These are phyloP conservation scores for Paramecium primaurelia DNA, from an alignment of 73 alveolate species.

Conservation along the genomic window DNA sequence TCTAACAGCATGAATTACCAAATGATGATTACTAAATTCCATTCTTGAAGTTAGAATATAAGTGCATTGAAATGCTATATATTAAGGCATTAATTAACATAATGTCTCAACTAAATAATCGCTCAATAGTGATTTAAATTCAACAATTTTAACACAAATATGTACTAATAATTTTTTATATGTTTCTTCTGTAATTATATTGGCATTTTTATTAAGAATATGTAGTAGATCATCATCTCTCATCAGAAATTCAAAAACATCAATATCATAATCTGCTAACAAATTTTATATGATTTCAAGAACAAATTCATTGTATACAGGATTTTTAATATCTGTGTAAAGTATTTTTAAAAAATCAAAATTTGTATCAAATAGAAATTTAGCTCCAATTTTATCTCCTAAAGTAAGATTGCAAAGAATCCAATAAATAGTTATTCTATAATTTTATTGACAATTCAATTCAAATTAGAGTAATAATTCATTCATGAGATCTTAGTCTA, in stretches of 20 bases:
- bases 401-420: constrained; percentile 9
- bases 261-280: not conserved
- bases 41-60: not conserved
- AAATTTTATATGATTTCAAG: not conserved
- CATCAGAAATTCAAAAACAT: not conserved
- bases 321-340: not conserved
- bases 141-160: not conserved
- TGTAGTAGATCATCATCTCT: not conserved
- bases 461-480: not conserved
- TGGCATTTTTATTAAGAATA: not conserved
- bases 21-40: not conserved
- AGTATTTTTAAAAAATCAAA: not conserved
- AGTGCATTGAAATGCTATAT: not conserved
- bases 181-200: not conserved
- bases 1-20: not conserved
- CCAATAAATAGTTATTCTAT: not conserved
- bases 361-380: not conserved
- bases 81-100: not conserved
- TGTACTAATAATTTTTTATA: not conserved
- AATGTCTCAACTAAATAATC: not conserved
- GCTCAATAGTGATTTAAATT: not conserved
- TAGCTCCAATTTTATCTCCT: not conserved
- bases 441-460: not conserved
- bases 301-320: not conserved
- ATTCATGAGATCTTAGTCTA: constrained; percentile 6